These are phyloP conservation scores for Scedosporium boydii DNA, from an alignment of 2,329 filamentous ascomycete genomes.

Conservation along the genomic window DNA sequence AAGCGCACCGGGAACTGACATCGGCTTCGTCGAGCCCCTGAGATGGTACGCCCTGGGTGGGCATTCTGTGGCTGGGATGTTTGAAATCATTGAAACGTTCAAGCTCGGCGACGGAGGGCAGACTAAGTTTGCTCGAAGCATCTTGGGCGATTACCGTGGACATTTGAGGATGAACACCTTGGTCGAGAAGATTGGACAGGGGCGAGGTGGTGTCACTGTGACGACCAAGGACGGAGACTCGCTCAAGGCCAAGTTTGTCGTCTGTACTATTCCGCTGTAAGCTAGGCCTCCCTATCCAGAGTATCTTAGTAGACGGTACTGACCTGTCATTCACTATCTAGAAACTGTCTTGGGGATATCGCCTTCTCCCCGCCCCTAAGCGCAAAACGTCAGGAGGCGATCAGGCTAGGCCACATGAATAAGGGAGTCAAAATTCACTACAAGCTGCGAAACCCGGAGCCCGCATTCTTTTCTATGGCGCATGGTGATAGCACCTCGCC, in stretches of 20 bases:
- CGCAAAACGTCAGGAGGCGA: slow-evolving; percentile 3
- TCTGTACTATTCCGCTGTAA: not conserved
- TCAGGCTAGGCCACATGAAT: slow-evolving; percentile 7
- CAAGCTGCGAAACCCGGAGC: slow-evolving; percentile 10
- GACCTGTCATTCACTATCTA: not conserved
- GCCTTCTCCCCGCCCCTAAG: slow-evolving; percentile 5
- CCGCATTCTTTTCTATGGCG: not conserved
- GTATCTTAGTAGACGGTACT: no score
- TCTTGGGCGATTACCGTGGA: not conserved
- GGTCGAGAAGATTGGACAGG: not conserved
- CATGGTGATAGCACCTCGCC: not conserved
- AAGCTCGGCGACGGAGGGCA: slow-evolving; percentile 14
- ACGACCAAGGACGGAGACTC: not conserved
- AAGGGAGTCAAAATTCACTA: slow-evolving; percentile 13
- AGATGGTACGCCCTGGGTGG: not conserved
- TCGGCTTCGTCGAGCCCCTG: not conserved
- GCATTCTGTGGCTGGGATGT: slow-evolving; percentile 8
- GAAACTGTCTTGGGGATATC: slow-evolving; percentile 5
- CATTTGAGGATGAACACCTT: not conserved
- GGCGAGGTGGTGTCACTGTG: not conserved
- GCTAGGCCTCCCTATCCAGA: not conserved
- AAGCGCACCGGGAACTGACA: not conserved
- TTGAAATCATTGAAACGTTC: slow-evolving; percentile 9
- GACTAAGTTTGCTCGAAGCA: slow-evolving; percentile 9
- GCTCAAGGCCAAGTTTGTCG: not conserved